Evolutionary conservation across 441 rosid genomes (phyloP), one percentile per base, ranked within the genome.

Genomic region (Arabidopsis hybrid): DNA sequence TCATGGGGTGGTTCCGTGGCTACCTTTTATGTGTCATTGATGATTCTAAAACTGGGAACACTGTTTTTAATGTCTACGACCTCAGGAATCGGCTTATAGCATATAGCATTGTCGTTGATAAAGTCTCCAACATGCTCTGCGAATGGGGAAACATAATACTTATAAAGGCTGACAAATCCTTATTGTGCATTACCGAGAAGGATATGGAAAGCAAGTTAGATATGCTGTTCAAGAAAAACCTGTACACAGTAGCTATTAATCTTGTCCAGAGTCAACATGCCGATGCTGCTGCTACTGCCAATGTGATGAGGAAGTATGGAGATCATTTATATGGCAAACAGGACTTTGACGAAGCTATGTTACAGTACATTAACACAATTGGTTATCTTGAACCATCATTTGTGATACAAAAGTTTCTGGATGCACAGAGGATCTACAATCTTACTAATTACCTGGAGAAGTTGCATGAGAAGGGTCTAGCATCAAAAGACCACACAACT

Each of bases 181-280:
- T 87, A 46, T 77, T 92, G 81, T 91, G 96, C 68, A 81, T 92
- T 36, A 88, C 95, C 45, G 97, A 95, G 90, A 95, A 95, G 81
- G 99, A 95, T 81, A 91, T 95, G 99, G 99, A 95, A 82, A 93
- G 99, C 86, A 95, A 91, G 83, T 80, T 93, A 66, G 98, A 93
- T 82, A 92, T 95, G 98, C 94, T 95, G 65, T 95, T 91, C 83
- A 95, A 93, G 95, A 95, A 91, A 80, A 92, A 95, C 73, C 90
- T 86, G 43, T 95, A 92, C 77, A 91, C 96, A n/a, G 94, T 89
- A 36, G 99, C 97, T 12, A 95, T 95, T 76, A 93, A 93, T 85
- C 97, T 95, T 75, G 99, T 95, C 67, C 98, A 91, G 74, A 95
- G 96, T 74, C 99, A 92, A 77, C 96, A 92, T 82, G 98, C 98